These are phyloP conservation scores for Terfezia boudieri DNA, from an alignment of 495 filamentous ascomycete species.

Conservation along the genomic window DNA sequence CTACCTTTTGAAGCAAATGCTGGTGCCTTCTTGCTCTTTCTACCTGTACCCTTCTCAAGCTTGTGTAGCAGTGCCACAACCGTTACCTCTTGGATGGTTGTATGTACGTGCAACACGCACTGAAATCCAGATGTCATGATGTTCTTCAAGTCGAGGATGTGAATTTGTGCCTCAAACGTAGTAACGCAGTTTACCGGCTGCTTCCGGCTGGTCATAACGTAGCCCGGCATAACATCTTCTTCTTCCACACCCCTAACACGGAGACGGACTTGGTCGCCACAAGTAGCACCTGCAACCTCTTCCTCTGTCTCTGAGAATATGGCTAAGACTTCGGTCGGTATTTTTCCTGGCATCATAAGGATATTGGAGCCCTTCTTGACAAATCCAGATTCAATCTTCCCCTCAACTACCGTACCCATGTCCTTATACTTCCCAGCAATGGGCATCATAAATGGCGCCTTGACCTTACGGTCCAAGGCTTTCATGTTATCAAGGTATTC, in stretches of 20 bases:
- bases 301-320: conserved; percentile 95
- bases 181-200: conserved; percentile 76
- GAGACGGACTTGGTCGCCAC: conserved; percentile 85
- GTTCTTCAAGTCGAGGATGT: conserved; percentile 80
- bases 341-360: conserved; percentile 85
- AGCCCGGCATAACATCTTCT: conserved; percentile 91
- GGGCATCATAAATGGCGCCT: conserved; percentile 99
- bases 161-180: conserved; percentile 88
- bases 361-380: conserved; percentile 66
- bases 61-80: conserved; percentile 75
- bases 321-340: conserved; percentile 54
- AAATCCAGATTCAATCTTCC: conserved; percentile 84
- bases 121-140: conserved; percentile 83
- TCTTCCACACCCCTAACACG: conserved; percentile 88
- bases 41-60: conserved; percentile 82
- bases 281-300: conserved; percentile 53
- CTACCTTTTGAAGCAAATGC: conserved; percentile 81
- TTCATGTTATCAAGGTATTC: conserved; percentile 85
- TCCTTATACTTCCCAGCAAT: conserved; percentile 87
- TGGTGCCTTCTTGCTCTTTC: conserved; percentile 80
- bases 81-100: conserved; percentile 87
- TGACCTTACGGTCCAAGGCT: conserved; percentile 80
- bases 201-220: conserved; percentile 82
- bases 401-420: conserved; percentile 94
- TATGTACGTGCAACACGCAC: conserved; percentile 73